Percentiles rank a stretch among this genome's conserved stretches.
These are phyloP conservation scores for Dissophora globulifera DNA, from an alignment of 192 early-diverging fungal genomes.

Conservation along the genomic window DNA sequence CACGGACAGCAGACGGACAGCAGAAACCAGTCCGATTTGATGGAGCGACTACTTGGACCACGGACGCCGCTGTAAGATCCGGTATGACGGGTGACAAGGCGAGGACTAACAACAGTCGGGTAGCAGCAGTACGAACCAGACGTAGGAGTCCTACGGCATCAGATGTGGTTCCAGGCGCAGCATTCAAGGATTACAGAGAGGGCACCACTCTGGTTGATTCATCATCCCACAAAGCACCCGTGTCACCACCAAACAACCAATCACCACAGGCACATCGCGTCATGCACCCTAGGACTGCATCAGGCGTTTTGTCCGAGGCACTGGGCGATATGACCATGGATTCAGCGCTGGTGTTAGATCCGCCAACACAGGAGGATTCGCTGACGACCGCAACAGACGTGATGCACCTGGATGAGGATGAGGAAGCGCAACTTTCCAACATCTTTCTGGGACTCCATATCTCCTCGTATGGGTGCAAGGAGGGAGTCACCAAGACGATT, in stretches of 20 bases:
- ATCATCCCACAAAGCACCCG: background rate
- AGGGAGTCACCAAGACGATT: background rate
- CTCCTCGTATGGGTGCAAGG: slow-evolving; percentile 21
- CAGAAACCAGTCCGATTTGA: slow-evolving; percentile 1
- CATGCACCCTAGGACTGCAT: slow-evolving; percentile 18
- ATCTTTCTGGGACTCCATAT: slow-evolving; percentile 41
- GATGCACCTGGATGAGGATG: slow-evolving; percentile 6
- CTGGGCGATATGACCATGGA: slow-evolving; percentile 30
- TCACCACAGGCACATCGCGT: slow-evolving; percentile 8
- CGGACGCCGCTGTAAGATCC: background rate
- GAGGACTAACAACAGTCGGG: background rate
- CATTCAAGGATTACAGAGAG: background rate
- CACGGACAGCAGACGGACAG: slow-evolving; percentile 21
- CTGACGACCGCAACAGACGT: background rate
- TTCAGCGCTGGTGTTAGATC: background rate
- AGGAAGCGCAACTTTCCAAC: slow-evolving; percentile 7
- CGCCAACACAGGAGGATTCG: slow-evolving; percentile 1
- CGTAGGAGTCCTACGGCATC: background rate
- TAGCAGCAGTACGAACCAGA: slow-evolving; percentile 8
- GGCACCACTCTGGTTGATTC: background rate
- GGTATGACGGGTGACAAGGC: background rate
- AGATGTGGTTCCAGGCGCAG: background rate
- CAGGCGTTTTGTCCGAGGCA: slow-evolving; percentile 30
- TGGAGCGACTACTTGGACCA: slow-evolving; percentile 27
- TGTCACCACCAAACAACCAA: background rate